Percentiles rank a stretch among this genome's conserved stretches.
Evolutionary conservation across 225 moss, liverwort and hornwort genomes (phyloP).

Genomic region (Thuidium tamariscinum): DNA sequence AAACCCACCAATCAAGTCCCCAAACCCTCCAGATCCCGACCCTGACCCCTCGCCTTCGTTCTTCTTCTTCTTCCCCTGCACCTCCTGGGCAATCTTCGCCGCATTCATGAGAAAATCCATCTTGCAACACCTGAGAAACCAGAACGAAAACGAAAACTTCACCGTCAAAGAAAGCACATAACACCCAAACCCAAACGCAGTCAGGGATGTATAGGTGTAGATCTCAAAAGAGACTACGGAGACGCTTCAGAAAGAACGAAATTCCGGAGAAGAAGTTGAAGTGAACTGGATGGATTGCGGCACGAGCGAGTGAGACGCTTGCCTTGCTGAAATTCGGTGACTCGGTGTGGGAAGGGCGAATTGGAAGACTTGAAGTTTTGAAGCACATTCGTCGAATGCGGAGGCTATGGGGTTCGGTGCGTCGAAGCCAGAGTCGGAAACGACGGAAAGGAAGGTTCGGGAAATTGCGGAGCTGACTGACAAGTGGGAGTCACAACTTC

Average conservation of each 20-base stretch:
- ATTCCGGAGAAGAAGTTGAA: background rate
- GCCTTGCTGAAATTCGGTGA: background rate
- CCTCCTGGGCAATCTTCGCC: constrained; percentile 46
- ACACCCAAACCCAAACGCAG: background rate
- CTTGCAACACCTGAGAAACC: background rate
- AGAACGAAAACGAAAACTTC: background rate
- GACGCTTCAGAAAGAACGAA: background rate
- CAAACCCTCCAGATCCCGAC: constrained; percentile 2
- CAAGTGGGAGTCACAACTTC: background rate
- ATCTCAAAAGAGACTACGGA: background rate
- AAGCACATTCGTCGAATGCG: background rate
- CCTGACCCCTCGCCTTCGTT: background rate
- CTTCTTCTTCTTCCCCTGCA: constrained; percentile 27
- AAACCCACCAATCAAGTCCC: constrained; percentile 6
- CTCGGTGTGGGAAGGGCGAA: background rate
- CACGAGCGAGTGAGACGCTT: background rate
- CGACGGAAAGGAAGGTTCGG: background rate
- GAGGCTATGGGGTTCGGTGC: background rate
- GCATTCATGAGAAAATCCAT: constrained; percentile 53
- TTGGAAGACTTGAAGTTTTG: too few relatives aligned
- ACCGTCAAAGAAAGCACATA: background rate
- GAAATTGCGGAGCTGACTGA: background rate
- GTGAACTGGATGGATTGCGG: background rate
- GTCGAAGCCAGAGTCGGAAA: background rate
- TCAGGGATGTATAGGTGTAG: background rate